Evolutionary conservation across 306 rosid genomes (phyloP).

Genomic region (Erythrophleum fordii): DNA sequence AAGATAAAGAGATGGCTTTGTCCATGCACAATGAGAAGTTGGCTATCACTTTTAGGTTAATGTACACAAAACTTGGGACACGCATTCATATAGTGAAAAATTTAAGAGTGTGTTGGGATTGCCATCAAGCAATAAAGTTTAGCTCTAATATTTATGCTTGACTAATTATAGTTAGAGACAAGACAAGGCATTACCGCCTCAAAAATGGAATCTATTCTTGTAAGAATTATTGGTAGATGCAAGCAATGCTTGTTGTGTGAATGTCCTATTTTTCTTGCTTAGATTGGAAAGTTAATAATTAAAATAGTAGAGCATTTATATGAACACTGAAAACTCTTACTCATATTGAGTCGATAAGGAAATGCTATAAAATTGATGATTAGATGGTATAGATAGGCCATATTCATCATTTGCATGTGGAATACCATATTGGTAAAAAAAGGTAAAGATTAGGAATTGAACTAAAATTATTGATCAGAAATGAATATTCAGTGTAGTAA

Average conservation of each 20-base stretch:
- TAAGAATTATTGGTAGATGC: slow-evolving; percentile 56
- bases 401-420: too few relatives aligned
- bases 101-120: slow-evolving; percentile 60
- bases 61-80: slow-evolving; percentile 54
- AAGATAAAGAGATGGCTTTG: slow-evolving; percentile 61
- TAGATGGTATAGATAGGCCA: neutral
- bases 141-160: slow-evolving; percentile 54
- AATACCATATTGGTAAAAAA: too few relatives aligned
- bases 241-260: neutral
- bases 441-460: too few relatives aligned
- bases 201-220: slow-evolving; percentile 63
- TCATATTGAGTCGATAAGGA: neutral
- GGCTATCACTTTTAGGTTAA: slow-evolving; percentile 66
- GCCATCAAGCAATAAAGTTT: slow-evolving; percentile 59
- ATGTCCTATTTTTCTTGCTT: neutral
- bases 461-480: too few relatives aligned
- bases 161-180: slow-evolving; percentile 58
- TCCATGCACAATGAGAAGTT: slow-evolving; percentile 63
- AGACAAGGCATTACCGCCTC: slow-evolving; percentile 62
- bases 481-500: too few relatives aligned
- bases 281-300: neutral
- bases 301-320: too few relatives aligned
- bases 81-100: slow-evolving; percentile 64
- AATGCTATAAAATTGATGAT: neutral
- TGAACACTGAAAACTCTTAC: too few relatives aligned